Evolutionary conservation across 495 filamentous ascomycete species (phyloP).

Genomic region (Tetracladium marchalianum): DNA sequence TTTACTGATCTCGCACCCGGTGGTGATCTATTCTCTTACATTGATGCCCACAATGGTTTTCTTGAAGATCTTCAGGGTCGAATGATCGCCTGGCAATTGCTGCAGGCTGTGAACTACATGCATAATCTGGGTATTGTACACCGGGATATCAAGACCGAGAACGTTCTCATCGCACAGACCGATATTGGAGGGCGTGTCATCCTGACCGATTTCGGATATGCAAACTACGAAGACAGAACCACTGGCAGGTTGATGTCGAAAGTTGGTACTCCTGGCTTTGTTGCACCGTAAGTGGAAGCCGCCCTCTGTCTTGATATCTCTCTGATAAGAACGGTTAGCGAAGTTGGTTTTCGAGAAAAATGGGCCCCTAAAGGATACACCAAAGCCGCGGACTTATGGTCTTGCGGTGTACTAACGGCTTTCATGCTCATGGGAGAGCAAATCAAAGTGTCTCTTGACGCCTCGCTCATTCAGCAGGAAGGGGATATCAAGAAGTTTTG

Average conservation of each 20-base stretch:
- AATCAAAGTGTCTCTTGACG: constrained; percentile 22
- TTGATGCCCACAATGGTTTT: constrained; percentile 31
- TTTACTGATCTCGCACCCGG: constrained; percentile 57
- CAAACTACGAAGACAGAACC: constrained; percentile 21
- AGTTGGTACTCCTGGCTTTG: constrained; percentile 56
- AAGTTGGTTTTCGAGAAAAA: constrained; percentile 9
- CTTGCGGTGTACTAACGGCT: constrained; percentile 43
- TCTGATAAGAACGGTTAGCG: constrained; percentile 11
- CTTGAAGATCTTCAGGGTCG: constrained; percentile 64
- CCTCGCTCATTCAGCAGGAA: constrained; percentile 1
- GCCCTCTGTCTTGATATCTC: not conserved
- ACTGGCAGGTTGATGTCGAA: constrained; percentile 46
- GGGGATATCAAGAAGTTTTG: constrained; percentile 9
- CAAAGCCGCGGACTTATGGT: constrained; percentile 54
- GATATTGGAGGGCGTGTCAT: constrained; percentile 44
- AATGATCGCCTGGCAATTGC: constrained; percentile 72
- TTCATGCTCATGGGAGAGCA: constrained; percentile 38
- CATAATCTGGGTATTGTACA: constrained; percentile 76
- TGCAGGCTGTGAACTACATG: constrained; percentile 69
- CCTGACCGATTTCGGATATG: constrained; percentile 67
- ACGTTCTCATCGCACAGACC: constrained; percentile 69
- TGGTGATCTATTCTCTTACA: constrained; percentile 49
- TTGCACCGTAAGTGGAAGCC: constrained; percentile 55
- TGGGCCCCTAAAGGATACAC: constrained; percentile 38
- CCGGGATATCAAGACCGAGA: constrained; percentile 92